These are phyloP conservation scores for Amanita inopinata DNA, from an alignment of 768 basidiomycete species.

Conservation along the genomic window DNA sequence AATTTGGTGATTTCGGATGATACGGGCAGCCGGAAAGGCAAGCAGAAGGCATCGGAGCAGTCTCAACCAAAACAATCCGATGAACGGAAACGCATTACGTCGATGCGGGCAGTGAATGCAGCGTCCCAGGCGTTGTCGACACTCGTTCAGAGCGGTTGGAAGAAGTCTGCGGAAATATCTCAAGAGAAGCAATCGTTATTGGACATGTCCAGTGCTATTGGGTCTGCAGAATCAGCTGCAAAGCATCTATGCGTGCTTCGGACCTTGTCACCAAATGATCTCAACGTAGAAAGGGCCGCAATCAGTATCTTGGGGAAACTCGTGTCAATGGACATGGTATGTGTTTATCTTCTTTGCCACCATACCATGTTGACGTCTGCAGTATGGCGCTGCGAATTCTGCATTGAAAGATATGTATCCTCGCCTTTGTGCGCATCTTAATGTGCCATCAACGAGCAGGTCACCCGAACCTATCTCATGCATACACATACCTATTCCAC, in stretches of 20 bases:
- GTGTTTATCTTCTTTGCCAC: slow-evolving; percentile 19
- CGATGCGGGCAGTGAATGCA: slow-evolving; percentile 59
- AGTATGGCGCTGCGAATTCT: slow-evolving; percentile 45
- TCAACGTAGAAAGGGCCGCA: slow-evolving; percentile 71
- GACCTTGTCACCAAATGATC: slow-evolving; percentile 28
- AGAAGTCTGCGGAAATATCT: slow-evolving; percentile 23
- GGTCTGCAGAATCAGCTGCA: slow-evolving; percentile 28
- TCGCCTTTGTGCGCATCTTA: slow-evolving; percentile 27
- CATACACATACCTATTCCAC: slow-evolving; percentile 36
- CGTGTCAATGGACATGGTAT: slow-evolving; percentile 59
- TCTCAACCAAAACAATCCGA: slow-evolving; percentile 9
- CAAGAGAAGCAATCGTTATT: slow-evolving; percentile 16
- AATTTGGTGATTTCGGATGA: slow-evolving; percentile 10
- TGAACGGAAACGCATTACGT: slow-evolving; percentile 29
- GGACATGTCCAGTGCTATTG: slow-evolving; percentile 23
- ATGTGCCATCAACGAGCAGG: slow-evolving; percentile 10
- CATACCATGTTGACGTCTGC: slow-evolving; percentile 2
- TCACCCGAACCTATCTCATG: slow-evolving; percentile 9
- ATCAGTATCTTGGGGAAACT: slow-evolving; percentile 59
- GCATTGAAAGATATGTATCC: slow-evolving; percentile 38
- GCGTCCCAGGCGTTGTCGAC: slow-evolving; percentile 48
- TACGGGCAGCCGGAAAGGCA: not conserved
- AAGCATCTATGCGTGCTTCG: slow-evolving; percentile 40
- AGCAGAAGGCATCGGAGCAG: slow-evolving; percentile 1
- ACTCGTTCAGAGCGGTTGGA: slow-evolving; percentile 53